phyloP scores from a whole-genome alignment of 352 stramenopile species.

The Pythium dissimile region DNA sequence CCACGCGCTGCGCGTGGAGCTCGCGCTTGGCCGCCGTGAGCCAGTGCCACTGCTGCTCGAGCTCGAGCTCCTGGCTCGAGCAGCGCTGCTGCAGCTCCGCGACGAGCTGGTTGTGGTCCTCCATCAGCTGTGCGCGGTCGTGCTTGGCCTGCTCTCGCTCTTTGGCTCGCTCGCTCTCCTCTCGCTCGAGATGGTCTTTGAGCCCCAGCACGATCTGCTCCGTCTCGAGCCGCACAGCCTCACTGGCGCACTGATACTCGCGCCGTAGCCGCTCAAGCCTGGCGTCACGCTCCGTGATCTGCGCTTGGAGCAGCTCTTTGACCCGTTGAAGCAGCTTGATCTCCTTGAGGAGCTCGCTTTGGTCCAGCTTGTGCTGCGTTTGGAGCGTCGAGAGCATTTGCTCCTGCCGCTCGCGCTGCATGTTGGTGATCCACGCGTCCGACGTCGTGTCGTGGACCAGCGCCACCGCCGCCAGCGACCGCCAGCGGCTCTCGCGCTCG shows the following conservation, averaged over 20 bases:
- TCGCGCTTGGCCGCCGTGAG: slow-evolving; percentile 65
- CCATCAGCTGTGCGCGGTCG: slow-evolving; percentile 43
- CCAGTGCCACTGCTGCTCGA: slow-evolving; percentile 60
- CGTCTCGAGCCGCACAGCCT: slow-evolving; percentile 44
- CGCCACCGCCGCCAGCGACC: slow-evolving; percentile 34
- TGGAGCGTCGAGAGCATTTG: slow-evolving; percentile 40
- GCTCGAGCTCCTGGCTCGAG: slow-evolving; percentile 25
- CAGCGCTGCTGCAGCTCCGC: slow-evolving; percentile 40
- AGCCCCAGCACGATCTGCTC: slow-evolving; percentile 40
- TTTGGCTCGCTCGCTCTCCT: slow-evolving; percentile 25
- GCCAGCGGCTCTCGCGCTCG: slow-evolving; percentile 62
- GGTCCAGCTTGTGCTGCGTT: slow-evolving; percentile 42
- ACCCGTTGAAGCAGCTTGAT: slow-evolving; percentile 46
- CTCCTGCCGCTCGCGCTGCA: slow-evolving; percentile 55
- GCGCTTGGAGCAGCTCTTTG: slow-evolving; percentile 31
- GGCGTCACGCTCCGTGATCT: slow-evolving; percentile 30
- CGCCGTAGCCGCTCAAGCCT: slow-evolving; percentile 34
- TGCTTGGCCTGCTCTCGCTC: slow-evolving; percentile 29
- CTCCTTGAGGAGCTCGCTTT: slow-evolving; percentile 33
- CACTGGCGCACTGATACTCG: slow-evolving; percentile 52
- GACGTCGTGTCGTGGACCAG: slow-evolving; percentile 59
- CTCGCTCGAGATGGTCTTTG: slow-evolving; percentile 30
- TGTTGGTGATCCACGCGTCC: slow-evolving; percentile 65
- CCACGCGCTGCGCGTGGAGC: slow-evolving; percentile 56
- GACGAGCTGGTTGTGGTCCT: slow-evolving; percentile 35